These are phyloP conservation scores for Anisodus tanguticus DNA, from an alignment of 257 asterid species.

Conservation along the genomic window DNA sequence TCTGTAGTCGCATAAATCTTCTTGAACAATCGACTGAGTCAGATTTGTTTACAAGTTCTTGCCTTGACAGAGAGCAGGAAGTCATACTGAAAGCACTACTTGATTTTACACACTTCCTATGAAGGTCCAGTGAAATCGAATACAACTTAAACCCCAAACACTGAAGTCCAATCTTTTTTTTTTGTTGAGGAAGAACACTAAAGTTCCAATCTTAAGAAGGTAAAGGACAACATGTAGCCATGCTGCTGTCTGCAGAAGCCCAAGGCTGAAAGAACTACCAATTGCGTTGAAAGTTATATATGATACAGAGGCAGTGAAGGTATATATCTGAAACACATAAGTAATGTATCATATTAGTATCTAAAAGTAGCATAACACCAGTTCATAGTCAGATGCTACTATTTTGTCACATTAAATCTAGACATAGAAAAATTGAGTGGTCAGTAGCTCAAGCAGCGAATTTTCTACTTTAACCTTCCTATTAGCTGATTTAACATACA, in stretches of 20 bases:
- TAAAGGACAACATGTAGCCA: background rate
- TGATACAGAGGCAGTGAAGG: background rate
- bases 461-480: conserved; percentile 4
- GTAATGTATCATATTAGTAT: background rate
- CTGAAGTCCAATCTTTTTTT: too few relatives aligned
- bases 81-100: conserved; percentile 14
- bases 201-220: background rate
- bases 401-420: background rate
- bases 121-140: background rate
- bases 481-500: background rate
- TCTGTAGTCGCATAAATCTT: background rate
- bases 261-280: background rate
- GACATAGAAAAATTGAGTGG: background rate
- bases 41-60: background rate
- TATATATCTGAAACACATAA: background rate
- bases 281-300: background rate
- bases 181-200: too few relatives aligned
- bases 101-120: background rate
- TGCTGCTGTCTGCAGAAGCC: conserved; percentile 9
- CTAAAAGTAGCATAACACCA: background rate
- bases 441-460: background rate
- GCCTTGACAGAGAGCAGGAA: background rate
- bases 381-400: background rate
- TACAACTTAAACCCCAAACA: background rate
- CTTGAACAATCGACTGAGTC: background rate